Conservation (phyloP, 2,329 filamentous ascomycete genomes). For the Ascochyta viciae-villosae region DNA sequence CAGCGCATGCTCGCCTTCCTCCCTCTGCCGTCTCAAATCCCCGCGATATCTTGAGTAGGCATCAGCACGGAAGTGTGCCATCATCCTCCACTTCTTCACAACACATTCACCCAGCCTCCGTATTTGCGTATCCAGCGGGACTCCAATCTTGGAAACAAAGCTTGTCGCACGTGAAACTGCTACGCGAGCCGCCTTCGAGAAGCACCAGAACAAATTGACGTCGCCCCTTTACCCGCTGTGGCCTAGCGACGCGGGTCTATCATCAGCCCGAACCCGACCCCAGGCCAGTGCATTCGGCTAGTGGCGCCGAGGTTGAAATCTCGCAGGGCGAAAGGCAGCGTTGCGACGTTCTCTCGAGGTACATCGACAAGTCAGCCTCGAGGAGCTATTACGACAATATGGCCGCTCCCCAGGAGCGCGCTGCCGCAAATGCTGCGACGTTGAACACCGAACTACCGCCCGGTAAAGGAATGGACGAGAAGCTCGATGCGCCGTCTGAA, state of each 20-base stretch:
- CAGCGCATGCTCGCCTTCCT: background rate
- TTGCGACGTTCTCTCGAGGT: constrained; percentile 6
- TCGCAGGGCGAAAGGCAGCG: constrained; percentile 12
- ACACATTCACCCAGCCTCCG: background rate
- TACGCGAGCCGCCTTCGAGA: constrained; percentile 12
- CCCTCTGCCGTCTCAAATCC: background rate
- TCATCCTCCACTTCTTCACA: background rate
- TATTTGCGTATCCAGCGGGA: constrained; percentile 14
- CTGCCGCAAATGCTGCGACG: constrained; percentile 11
- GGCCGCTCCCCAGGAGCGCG: constrained; percentile 17
- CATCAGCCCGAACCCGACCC: constrained; percentile 9
- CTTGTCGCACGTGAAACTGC: constrained; percentile 13
- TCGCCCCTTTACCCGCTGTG: constrained; percentile 12
- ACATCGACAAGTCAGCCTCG: constrained; percentile 8
- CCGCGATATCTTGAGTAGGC: background rate
- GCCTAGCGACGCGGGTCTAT: constrained; percentile 12
- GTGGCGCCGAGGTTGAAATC: constrained; percentile 17
- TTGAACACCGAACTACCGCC: constrained; percentile 7
- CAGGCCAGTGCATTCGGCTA: constrained; percentile 10
- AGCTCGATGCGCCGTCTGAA: constrained; percentile 26
- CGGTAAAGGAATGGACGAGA: constrained; percentile 31
- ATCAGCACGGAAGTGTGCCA: background rate
- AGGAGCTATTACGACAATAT: constrained; percentile 12
- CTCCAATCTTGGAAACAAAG: constrained; percentile 1
- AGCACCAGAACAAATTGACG: constrained; percentile 5